Evolutionary conservation across 352 stramenopile species (phyloP).

Genomic region (Peronospora destructor): DNA sequence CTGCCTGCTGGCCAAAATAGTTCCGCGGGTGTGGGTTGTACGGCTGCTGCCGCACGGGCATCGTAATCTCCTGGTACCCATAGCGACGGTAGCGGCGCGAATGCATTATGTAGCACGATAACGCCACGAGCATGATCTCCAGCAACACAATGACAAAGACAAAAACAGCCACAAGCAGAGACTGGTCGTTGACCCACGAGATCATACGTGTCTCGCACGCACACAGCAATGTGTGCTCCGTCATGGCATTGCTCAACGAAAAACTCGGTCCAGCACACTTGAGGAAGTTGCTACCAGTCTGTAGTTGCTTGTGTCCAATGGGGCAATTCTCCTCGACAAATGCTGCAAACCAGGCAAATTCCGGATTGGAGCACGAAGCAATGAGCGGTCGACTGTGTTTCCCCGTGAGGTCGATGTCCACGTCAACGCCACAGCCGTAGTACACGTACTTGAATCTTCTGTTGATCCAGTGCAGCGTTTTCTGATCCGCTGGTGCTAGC

Average conservation of each 20-base stretch:
- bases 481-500: conserved; percentile 45
- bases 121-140: conserved; percentile 67
- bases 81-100: conserved; percentile 53
- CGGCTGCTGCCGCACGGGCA: conserved; percentile 68
- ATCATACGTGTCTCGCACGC: conserved; percentile 77
- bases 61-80: conserved; percentile 82
- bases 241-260: conserved; percentile 52
- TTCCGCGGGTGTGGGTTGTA: conserved; percentile 80
- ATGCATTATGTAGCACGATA: conserved; percentile 83
- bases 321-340: conserved; percentile 71
- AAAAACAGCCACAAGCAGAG: conserved; percentile 64
- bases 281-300: conserved; percentile 53
- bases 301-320: conserved; percentile 49
- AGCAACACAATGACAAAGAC: conserved; percentile 75
- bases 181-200: conserved; percentile 76
- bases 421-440: conserved; percentile 52
- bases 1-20: conserved; percentile 45
- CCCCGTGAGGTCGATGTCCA: conserved; percentile 55
- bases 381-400: conserved; percentile 31
- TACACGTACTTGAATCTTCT: conserved; percentile 71
- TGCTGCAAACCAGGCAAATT: conserved; percentile 64
- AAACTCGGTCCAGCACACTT: conserved; percentile 62
- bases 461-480: conserved; percentile 73
- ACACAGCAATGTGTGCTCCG: conserved; percentile 76
- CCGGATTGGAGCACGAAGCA: conserved; percentile 46